Conservation (phyloP, 2,329 filamentous ascomycete genomes). For the Exophiala aquamarina region DNA sequence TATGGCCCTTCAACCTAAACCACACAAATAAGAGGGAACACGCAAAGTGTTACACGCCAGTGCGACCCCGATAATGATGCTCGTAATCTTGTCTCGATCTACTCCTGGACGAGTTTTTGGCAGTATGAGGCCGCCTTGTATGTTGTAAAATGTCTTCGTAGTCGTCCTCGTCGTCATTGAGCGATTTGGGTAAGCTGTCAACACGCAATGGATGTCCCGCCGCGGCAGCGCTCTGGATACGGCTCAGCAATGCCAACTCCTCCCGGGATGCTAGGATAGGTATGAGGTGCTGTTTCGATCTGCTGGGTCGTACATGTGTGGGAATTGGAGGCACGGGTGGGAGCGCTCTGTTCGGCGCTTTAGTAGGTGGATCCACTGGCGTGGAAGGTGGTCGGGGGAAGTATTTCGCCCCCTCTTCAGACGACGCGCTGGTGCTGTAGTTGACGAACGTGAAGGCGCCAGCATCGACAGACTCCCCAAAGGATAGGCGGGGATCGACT, state of each 20-base stretch:
- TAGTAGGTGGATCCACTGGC: conserved; percentile 5
- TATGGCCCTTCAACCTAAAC: too few relatives aligned
- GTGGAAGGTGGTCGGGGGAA: conserved; percentile 15
- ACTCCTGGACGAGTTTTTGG: conserved; percentile 9
- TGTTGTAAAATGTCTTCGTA: conserved; percentile 12
- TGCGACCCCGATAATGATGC: not conserved
- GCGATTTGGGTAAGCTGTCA: conserved; percentile 15
- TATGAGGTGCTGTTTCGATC: conserved; percentile 3
- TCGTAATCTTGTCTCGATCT: conserved; percentile 1
- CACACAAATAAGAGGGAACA: too few relatives aligned
- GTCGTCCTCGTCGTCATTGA: conserved; percentile 13
- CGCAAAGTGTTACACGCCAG: too few relatives aligned
- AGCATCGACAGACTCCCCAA: conserved; percentile 15
- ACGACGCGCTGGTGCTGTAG: conserved; percentile 23
- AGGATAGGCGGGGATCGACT: conserved; percentile 19
- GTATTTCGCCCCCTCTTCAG: conserved; percentile 19
- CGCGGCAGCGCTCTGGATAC: conserved; percentile 5
- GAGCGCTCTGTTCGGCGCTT: conserved; percentile 15
- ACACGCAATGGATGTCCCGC: conserved; percentile 16
- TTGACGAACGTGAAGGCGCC: conserved; percentile 23
- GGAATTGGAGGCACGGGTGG: conserved; percentile 16
- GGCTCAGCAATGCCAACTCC: conserved; percentile 5
- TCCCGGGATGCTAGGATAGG: not conserved
- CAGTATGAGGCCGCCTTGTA: conserved; percentile 3
- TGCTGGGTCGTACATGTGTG: conserved; percentile 1